A percentile compares a stretch with the other conserved stretches of the same genome.
Conservation (phyloP, 345 rosid species). For the Trapa incisa region DNA sequence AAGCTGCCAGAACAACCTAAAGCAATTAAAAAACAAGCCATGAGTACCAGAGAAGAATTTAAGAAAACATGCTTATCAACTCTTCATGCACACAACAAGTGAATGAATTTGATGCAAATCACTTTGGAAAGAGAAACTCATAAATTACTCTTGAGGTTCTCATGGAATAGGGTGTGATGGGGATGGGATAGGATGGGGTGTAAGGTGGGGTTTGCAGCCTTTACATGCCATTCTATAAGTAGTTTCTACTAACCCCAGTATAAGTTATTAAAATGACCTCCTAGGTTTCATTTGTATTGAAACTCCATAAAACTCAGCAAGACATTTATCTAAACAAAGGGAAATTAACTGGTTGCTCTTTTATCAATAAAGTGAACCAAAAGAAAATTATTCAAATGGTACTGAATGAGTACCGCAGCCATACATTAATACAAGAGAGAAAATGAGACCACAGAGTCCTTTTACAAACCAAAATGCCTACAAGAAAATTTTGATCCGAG, state of each 20-base stretch:
- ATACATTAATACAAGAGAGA: not conserved
- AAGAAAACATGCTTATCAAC: not conserved
- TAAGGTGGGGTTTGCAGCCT: not conserved
- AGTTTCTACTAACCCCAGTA: slow-evolving; percentile 1
- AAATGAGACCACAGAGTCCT: not conserved
- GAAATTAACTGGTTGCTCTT: not conserved
- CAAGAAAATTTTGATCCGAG: not conserved
- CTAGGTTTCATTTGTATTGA: not conserved
- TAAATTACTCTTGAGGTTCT: not conserved
- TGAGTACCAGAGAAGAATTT: not conserved
- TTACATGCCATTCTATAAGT: not conserved
- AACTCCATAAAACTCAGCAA: not conserved
- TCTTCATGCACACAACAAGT: not conserved
- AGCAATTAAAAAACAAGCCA: not conserved
- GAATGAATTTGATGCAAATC: not conserved
- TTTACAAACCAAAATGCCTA: not conserved
- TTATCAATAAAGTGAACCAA: not conserved
- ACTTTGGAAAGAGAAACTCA: not conserved
- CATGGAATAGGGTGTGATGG: not conserved
- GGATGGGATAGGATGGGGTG: too few species aligned
- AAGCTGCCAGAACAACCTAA: slow-evolving; percentile 90
- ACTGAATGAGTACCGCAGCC: not conserved
- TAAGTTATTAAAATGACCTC: not conserved
- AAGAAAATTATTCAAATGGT: not conserved
- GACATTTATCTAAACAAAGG: not conserved